Conservation (phyloP, 805 yeast genomes). For the Schwanniomyces polymorphus region DNA sequence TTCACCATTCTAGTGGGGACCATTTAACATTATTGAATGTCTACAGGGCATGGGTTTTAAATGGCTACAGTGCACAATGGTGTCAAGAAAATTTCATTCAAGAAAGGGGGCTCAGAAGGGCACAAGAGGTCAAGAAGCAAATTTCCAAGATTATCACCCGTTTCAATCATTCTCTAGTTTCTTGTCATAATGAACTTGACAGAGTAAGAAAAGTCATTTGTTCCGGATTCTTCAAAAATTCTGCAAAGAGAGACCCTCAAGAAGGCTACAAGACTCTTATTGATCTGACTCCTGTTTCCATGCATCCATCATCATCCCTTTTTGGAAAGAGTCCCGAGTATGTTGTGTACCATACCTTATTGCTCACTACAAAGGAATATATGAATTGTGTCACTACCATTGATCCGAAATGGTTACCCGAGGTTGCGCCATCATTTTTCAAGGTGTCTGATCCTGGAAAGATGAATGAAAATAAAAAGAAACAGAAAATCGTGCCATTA, state of each 20-base stretch:
- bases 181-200: slow-evolving; percentile 59
- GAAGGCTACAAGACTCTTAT: slow-evolving; percentile 56
- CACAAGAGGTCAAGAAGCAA: slow-evolving; percentile 79
- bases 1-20: slow-evolving; percentile 77
- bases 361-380: slow-evolving; percentile 83
- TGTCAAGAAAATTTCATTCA: slow-evolving; percentile 81
- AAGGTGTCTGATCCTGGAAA: slow-evolving; percentile 54
- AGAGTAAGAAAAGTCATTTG: slow-evolving; percentile 60
- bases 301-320: slow-evolving; percentile 86
- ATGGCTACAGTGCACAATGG: slow-evolving; percentile 65
- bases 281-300: slow-evolving; percentile 70
- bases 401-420: slow-evolving; percentile 76
- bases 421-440: slow-evolving; percentile 73
- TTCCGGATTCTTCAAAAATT: slow-evolving; percentile 67
- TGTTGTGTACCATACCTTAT: slow-evolving; percentile 77
- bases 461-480: slow-evolving; percentile 51
- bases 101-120: slow-evolving; percentile 71
- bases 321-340: slow-evolving; percentile 67
- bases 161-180: slow-evolving; percentile 41
- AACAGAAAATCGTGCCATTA: slow-evolving; percentile 73
- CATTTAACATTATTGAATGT: slow-evolving; percentile 83
- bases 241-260: slow-evolving; percentile 62
- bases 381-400: slow-evolving; percentile 88
- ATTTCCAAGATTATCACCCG: slow-evolving; percentile 55
- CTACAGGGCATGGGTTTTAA: slow-evolving; percentile 67